These are phyloP conservation scores for Phytopythium chamaehyphon DNA, from an alignment of 352 stramenopile genomes.

Conservation along the genomic window DNA sequence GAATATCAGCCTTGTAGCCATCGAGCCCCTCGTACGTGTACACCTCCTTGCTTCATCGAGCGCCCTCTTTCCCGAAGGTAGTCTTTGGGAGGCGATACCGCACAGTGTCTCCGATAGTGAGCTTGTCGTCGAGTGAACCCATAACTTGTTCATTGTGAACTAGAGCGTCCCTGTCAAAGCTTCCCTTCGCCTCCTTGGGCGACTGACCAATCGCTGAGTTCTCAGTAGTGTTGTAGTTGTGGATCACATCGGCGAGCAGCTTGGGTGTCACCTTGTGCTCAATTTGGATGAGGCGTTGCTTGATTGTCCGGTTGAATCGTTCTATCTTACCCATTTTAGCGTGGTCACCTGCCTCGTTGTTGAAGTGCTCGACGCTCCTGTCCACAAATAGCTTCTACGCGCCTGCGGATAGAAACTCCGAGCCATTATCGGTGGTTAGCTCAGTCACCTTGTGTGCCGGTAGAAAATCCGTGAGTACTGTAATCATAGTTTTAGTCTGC, in stretches of 20 bases:
- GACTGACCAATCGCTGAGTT: conserved; percentile 3
- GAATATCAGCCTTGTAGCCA: conserved; percentile 5
- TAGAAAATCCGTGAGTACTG: conserved; percentile 12
- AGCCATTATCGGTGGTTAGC: conserved; percentile 19
- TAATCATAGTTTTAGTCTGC: conserved; percentile 4
- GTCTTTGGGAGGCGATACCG: conserved; percentile 2
- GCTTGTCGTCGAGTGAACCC: background rate
- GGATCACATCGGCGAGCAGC: conserved; percentile 10
- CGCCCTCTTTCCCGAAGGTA: conserved; percentile 9
- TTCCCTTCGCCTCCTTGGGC: conserved; percentile 10
- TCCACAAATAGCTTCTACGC: conserved; percentile 9
- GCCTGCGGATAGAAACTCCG: conserved; percentile 12
- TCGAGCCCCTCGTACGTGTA: conserved; percentile 6
- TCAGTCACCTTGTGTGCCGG: conserved; percentile 4
- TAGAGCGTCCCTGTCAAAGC: conserved; percentile 5
- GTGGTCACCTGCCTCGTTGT: conserved; percentile 17
- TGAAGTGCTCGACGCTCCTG: conserved; percentile 15
- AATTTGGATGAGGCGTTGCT: conserved; percentile 13
- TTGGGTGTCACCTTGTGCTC: conserved; percentile 6
- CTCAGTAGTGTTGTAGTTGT: conserved; percentile 16
- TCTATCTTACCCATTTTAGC: conserved; percentile 19
- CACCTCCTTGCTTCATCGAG: background rate
- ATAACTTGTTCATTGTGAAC: conserved; percentile 13
- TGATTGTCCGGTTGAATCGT: conserved; percentile 21
- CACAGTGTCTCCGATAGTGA: conserved; percentile 4